phyloP scores from a whole-genome alignment of 805 yeast genomes.

The Starmerella ratchasimensis region DNA sequence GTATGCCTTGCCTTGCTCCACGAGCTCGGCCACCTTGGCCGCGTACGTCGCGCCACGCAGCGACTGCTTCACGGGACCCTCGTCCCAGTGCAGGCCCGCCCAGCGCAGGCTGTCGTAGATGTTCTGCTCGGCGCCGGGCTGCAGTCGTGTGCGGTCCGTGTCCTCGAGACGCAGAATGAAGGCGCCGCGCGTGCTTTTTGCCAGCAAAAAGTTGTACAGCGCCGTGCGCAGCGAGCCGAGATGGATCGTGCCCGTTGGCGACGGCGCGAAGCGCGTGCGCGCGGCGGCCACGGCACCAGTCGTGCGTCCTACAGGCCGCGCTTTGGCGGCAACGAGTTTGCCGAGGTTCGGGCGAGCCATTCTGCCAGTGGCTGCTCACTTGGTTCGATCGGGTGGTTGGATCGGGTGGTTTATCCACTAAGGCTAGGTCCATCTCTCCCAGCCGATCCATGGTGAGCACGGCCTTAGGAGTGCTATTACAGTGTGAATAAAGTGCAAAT shows the following conservation, averaged over 20 bases:
- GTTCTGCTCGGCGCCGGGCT: conserved; percentile 68
- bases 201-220: conserved; percentile 70
- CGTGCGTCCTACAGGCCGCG: not conserved
- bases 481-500: too few species aligned
- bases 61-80: conserved; percentile 74
- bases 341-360: conserved; percentile 19
- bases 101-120: conserved; percentile 62
- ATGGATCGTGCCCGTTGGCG: conserved; percentile 94
- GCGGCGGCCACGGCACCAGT: conserved; percentile 34
- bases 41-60: conserved; percentile 57
- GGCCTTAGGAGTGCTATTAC: too few species aligned
- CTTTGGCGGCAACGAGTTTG: conserved; percentile 13
- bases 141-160: conserved; percentile 72
- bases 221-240: conserved; percentile 91
- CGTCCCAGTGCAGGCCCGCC: conserved; percentile 68
- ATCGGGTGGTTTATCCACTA: too few species aligned
- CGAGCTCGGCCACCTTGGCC: conserved; percentile 41
- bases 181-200: conserved; percentile 64
- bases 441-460: too few species aligned
- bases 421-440: too few species aligned
- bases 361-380: too few species aligned
- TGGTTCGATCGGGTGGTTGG: too few species aligned
- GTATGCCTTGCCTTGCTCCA: conserved; percentile 63
- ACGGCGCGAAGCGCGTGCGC: conserved; percentile 90
- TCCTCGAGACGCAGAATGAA: conserved; percentile 80